These are phyloP conservation scores for Thraustochytrium striatum DNA, from an alignment of 352 stramenopile species.

Conservation along the genomic window DNA sequence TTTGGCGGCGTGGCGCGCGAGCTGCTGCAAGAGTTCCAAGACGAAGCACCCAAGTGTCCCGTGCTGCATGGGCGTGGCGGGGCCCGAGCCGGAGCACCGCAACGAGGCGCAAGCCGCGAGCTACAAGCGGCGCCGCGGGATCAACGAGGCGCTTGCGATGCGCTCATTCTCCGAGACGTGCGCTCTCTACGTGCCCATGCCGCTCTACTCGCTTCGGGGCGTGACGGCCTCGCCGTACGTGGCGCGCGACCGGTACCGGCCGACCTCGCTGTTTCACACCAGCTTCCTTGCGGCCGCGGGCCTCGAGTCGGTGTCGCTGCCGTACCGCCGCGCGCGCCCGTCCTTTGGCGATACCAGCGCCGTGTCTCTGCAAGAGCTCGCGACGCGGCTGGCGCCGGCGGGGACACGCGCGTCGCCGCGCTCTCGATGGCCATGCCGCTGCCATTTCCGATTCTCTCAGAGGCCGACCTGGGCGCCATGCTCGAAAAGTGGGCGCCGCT, in stretches of 20 bases:
- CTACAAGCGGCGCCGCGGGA: neutral
- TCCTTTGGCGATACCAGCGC: neutral
- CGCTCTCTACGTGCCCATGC: conserved; percentile 6
- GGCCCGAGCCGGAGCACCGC: neutral
- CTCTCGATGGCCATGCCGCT: neutral
- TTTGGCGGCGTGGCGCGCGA: conserved; percentile 8
- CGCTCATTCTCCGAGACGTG: neutral
- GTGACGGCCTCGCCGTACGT: neutral
- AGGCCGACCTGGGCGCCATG: neutral
- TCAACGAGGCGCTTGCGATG: conserved; percentile 26
- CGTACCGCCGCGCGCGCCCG: neutral
- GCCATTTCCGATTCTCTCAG: neutral
- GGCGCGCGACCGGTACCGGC: neutral
- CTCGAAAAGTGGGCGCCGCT: neutral
- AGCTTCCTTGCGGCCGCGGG: neutral
- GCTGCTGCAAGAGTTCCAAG: conserved; percentile 10
- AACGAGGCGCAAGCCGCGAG: neutral
- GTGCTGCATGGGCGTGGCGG: conserved; percentile 9
- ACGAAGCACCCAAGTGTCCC: neutral
- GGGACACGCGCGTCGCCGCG: neutral
- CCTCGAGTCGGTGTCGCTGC: neutral
- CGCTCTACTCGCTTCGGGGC: conserved; percentile 8
- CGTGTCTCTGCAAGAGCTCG: neutral
- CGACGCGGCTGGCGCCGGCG: neutral
- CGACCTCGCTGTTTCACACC: conserved; percentile 35